phyloP scores from a whole-genome alignment of 345 rosid species.

The Salix arbutifolia region DNA sequence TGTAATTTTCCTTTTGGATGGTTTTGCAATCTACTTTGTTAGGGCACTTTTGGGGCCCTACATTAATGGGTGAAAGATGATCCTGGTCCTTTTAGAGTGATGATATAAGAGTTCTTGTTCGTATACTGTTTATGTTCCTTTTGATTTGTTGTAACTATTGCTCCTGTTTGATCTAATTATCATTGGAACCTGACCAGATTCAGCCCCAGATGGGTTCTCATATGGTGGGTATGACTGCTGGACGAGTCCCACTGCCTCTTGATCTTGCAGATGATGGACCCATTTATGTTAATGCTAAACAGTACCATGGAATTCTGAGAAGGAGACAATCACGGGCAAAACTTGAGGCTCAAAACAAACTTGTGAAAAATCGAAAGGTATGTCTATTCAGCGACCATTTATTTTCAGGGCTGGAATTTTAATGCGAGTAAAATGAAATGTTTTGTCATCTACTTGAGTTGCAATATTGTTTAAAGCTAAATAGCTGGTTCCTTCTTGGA shows the following conservation, averaged over 20 bases:
- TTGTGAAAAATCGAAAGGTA: conserved; percentile 43
- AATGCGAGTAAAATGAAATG: background rate
- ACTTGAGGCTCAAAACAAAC: conserved; percentile 48
- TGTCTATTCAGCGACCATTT: background rate
- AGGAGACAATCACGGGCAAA: conserved; percentile 52
- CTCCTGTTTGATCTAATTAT: background rate
- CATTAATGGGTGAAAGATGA: background rate
- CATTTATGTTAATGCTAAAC: conserved; percentile 50
- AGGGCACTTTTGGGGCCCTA: background rate
- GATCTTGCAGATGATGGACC: conserved; percentile 42
- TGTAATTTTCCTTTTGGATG: background rate
- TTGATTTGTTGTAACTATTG: background rate
- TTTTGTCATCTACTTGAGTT: background rate
- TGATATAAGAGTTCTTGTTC: background rate
- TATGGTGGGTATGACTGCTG: conserved; percentile 25
- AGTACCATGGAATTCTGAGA: conserved; percentile 49
- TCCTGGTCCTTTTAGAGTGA: background rate
- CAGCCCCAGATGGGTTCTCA: conserved; percentile 36
- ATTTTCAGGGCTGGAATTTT: background rate
- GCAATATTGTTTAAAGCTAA: background rate
- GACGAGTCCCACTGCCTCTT: conserved; percentile 43
- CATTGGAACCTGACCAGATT: conserved; percentile 18
- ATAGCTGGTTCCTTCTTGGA: background rate
- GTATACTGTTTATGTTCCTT: background rate
- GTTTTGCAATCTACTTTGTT: background rate